Base-by-base conservation (phyloP, 2,329 filamentous ascomycete species). In the Thelonectria rubi region DNA sequence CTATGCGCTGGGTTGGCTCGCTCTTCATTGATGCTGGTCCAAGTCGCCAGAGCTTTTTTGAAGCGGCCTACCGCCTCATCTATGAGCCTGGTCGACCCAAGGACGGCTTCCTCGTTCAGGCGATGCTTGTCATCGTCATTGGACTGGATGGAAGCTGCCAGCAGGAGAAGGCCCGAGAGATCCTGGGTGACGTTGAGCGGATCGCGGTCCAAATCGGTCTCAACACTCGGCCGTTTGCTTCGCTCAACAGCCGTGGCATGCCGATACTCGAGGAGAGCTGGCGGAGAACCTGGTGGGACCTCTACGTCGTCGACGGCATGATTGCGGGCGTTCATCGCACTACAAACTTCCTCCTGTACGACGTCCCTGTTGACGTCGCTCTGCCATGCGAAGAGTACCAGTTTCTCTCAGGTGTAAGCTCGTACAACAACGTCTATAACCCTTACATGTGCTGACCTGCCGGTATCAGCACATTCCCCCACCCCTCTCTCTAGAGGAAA, bases 231-330 rank as follows among this genome's bases (percentile, higher is more conserved):
- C 82, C 85, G 0, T 97, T 88, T 74, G 89, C 92, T 1, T 77
- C 82, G 0, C 76, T 83, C 5, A 81, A 92, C 68, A 89, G 90
- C 15, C 80, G 83, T 26, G 86, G 87, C 5, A 86, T 90, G 61
- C 82, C 86, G 0, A 81, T 93, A 2, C 74, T 94, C 3, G 91
- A 94, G 73, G 94, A 97, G 76, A 92, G 90, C 74, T 90, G 92
- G 86, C 86, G 93, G 17, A 84, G 94, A 60, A 97, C 93, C 1
- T 97, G 93, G 93, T 97, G 94, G 94, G 93, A 88, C 64, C 73
- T 88, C 4, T 94, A 90, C 72, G 85, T 92, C n/a, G 85, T 92
- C 14, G 93, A 97, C 73, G 92, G 90, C 56, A 90, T 97, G 84
- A 84, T 96, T 67, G 91, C 92, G 5, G 92, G 91, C 3, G 88